Base-by-base conservation (phyloP, 2,329 filamentous ascomycete genomes). In the Ophiostoma quercus region DNA sequence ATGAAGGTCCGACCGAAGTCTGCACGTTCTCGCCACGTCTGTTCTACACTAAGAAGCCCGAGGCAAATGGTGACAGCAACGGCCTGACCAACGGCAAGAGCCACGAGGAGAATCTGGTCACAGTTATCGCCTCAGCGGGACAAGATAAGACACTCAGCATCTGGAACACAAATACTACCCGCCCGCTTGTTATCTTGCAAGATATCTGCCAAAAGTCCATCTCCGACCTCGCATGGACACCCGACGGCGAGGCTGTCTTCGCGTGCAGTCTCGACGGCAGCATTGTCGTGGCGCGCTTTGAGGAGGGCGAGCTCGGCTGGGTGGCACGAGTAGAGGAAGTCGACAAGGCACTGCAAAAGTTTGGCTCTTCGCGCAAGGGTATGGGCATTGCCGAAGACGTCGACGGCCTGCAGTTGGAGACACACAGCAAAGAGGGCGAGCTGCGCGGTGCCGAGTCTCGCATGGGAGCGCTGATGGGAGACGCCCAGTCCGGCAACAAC, bases 401-500 rank as follows among this genome's bases (percentile, higher is more conserved):
- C 0, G 92, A 97, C 75, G 92, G 92, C 0, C 80, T 98, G 62
- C 84, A 92, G 51, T 81, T 99, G 0, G 95, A 99, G 79, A 93
- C 96, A 75, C 90, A 90, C 77, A 97, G 93, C 80, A 97, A 96
- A 77, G 93, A 90, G 62, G 94, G 91, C 29, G 95, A 99, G 78
- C 85, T 94, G 41, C 92, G 90, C 73, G 94, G 91, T 5, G 94
- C 94, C 0, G 92, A 99, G 79, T 95, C 93, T 1, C 88, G 94
- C 74, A 99, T 99, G 95, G 95, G 95, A 14, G 94, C 94, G n/a
- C 81, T 99, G 51, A 99, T 99, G 95, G 94, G 94, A 6, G 94
- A 97, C 76, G 85, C 86, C 22, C 84, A 84, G 68, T 81, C 84
- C 2, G 79, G 85, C 16, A 37, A 39, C 7, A 19, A 4, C 62